A percentile compares a stretch with the other conserved stretches of the same genome.
Evolutionary conservation across 768 basidiomycete species (phyloP).

Genomic region (Holtermanniella nyarrowii): DNA sequence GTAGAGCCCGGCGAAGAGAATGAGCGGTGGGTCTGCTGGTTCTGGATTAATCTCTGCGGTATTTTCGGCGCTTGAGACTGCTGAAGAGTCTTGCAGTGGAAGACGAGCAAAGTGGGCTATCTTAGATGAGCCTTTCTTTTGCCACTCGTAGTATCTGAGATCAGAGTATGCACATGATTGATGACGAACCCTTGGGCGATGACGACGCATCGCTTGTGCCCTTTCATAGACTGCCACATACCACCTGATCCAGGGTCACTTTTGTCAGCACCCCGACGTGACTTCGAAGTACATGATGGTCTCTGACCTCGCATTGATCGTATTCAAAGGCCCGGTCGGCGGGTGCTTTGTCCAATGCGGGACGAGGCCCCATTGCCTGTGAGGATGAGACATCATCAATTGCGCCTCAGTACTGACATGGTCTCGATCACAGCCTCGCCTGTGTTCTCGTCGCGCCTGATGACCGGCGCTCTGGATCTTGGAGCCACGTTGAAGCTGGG

Average conservation of each 20-base stretch:
- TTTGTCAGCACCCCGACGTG: background rate
- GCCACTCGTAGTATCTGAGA: slow-evolving; percentile 89
- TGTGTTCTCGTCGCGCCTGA: slow-evolving; percentile 47
- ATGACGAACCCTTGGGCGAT: slow-evolving; percentile 59
- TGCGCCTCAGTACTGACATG: slow-evolving; percentile 47
- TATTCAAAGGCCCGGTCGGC: slow-evolving; percentile 50
- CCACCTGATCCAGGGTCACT: slow-evolving; percentile 49
- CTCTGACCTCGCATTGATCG: slow-evolving; percentile 84
- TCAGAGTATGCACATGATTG: background rate
- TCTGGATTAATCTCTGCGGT: slow-evolving; percentile 4
- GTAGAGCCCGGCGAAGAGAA: slow-evolving; percentile 83
- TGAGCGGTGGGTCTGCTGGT: slow-evolving; percentile 41
- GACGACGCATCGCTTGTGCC: slow-evolving; percentile 73
- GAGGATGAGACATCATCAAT: background rate
- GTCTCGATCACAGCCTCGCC: slow-evolving; percentile 55
- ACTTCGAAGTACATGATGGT: slow-evolving; percentile 46
- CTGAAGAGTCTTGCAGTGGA: slow-evolving; percentile 10
- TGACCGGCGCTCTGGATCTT: slow-evolving; percentile 63
- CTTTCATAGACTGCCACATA: slow-evolving; percentile 77
- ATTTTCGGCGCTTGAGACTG: slow-evolving; percentile 49
- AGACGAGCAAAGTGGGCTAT: slow-evolving; percentile 68
- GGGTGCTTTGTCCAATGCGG: slow-evolving; percentile 75
- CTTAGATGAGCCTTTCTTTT: slow-evolving; percentile 60
- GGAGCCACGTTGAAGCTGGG: slow-evolving; percentile 76
- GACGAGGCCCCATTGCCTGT: slow-evolving; percentile 65